Evolutionary conservation across 2,329 filamentous ascomycete species (phyloP), one percentile per base, ranked within the genome.

Genomic region (Passalora sequoiae): DNA sequence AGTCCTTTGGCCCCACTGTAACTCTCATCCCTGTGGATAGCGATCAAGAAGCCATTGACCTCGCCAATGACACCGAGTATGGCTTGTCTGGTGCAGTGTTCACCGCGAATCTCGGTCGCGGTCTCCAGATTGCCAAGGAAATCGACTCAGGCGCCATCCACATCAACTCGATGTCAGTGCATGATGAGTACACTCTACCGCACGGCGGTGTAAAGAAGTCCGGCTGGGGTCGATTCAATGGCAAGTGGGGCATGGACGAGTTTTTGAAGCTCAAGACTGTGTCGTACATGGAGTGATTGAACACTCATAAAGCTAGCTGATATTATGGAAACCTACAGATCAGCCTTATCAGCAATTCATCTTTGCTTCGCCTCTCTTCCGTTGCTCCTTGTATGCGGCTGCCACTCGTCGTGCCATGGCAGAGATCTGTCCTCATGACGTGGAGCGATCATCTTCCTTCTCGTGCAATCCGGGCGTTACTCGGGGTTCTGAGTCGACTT

Each of bases 51-150:
- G 86, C 85, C 0, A 65, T 92, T 17, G 68, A 72, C 21, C 69
- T 91, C 13, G 85, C 86, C 10, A 94, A 94, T 59, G 84, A 91
- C 56, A 88, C 83, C 1, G 83, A 88, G 38, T 92, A 89, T 60
- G 87, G 87, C 3, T 73, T 94, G 7, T 71, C 73, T 2, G 75
- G 80, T 3, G 76, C 85, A 0, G 76, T 94, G 2, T 94, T 88
- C 62, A 89, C 86, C 0, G 69, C 76, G 53, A 80, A 87, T 59
- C 65, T 91, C 17, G 65, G 56, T 0, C 53, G 69, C 21, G 70
- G 67, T 1, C 42, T 73, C 25, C 60, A 63, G 36, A 59, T 73
- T 33, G 70, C 70, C 4, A 68, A 60, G 56, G 62, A 65, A 43
- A 65, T 73, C 30, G 69, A 91, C 60, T 74, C 76, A 19, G 87